These are phyloP conservation scores for Westerdykella ornata DNA, from an alignment of 2,329 filamentous ascomycete species.

Conservation along the genomic window DNA sequence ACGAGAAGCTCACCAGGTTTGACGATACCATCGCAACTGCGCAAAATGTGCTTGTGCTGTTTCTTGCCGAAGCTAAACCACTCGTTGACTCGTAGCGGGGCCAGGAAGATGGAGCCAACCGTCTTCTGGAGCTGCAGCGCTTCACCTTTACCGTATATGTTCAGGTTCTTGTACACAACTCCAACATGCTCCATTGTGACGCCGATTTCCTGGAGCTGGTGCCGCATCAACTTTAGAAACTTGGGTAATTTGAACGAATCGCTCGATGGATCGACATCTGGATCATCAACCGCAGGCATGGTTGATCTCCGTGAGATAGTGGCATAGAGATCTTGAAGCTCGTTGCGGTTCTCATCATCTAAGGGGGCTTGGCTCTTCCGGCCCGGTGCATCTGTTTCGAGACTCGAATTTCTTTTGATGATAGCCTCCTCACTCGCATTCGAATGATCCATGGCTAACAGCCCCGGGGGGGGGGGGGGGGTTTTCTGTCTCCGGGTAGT, in stretches of 20 bases:
- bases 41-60: constrained; percentile 50
- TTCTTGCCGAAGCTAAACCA: constrained; percentile 45
- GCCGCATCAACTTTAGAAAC: constrained; percentile 47
- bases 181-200: constrained; percentile 51
- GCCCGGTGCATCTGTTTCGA: no score
- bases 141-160: constrained; percentile 59
- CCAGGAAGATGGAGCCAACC: constrained; percentile 53
- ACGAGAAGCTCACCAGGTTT: constrained; percentile 46
- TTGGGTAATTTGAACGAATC: constrained; percentile 50
- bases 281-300: constrained; percentile 36
- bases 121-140: constrained; percentile 64
- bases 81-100: constrained; percentile 54
- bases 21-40: constrained; percentile 49
- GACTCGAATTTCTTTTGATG: no score
- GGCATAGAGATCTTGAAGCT: constrained; percentile 21
- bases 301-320: constrained; percentile 20
- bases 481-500: no score
- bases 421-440: no score
- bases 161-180: constrained; percentile 58
- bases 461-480: no score
- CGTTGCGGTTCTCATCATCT: constrained; percentile 18
- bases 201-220: constrained; percentile 50
- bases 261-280: constrained; percentile 48
- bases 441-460: no score
- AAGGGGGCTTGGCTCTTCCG: constrained; percentile 14